Conservation (phyloP, 2,329 filamentous ascomycete genomes). For the Aspergillus japonicus region DNA sequence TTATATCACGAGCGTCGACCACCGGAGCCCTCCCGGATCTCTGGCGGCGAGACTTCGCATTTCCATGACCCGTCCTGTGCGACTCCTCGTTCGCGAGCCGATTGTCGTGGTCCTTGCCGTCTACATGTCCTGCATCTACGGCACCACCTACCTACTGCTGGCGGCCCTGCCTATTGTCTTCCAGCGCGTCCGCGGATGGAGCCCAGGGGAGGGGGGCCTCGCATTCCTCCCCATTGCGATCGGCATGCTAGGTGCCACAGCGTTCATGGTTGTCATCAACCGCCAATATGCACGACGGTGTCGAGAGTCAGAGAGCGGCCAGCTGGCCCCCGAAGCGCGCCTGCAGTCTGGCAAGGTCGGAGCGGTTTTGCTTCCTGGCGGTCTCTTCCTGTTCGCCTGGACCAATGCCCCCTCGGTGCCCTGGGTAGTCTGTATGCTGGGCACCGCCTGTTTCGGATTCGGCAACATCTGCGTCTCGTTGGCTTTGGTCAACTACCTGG, state of each 20-base stretch:
- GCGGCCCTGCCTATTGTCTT: constrained; percentile 33
- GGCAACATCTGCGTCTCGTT: no score
- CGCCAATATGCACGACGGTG: constrained; percentile 15
- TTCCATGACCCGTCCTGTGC: constrained; percentile 45
- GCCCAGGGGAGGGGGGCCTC: constrained; percentile 26
- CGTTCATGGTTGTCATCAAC: constrained; percentile 28
- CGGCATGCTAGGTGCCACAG: constrained; percentile 18
- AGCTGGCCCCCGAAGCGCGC: constrained; percentile 30
- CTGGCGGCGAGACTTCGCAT: neutral
- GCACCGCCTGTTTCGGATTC: no score
- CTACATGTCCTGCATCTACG: constrained; percentile 36
- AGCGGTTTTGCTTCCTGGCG: constrained; percentile 31
- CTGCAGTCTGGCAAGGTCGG: constrained; percentile 26
- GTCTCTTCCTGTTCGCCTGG: constrained; percentile 39
- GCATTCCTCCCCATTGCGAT: constrained; percentile 32
- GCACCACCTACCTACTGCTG: constrained; percentile 27
- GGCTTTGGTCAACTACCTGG: no score
- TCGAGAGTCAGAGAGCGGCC: constrained; percentile 18
- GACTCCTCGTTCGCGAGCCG: constrained; percentile 38
- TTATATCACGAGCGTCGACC: constrained; percentile 28
- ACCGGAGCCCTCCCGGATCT: constrained; percentile 36
- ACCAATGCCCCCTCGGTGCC: constrained; percentile 26
- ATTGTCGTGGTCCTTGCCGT: constrained; percentile 34
- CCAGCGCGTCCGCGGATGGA: constrained; percentile 28
- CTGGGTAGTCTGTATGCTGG: constrained; percentile 16